phyloP scores from a whole-genome alignment of 2,329 filamentous ascomycete genomes.

The Apiospora sp. region DNA sequence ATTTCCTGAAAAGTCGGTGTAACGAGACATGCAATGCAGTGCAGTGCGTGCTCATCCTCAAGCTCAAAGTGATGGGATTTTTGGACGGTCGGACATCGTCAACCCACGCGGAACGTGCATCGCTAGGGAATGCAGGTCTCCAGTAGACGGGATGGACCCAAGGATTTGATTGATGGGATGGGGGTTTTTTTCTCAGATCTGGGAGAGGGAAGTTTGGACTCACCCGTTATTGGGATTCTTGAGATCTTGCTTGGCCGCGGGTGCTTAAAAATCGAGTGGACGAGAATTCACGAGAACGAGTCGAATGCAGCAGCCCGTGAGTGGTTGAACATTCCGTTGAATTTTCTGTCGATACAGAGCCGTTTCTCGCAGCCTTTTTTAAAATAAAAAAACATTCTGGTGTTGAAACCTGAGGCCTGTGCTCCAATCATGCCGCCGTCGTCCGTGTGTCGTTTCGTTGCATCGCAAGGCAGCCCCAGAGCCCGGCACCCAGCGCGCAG shows the following conservation, averaged over 20 bases:
- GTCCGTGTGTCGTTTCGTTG: conserved; percentile 8
- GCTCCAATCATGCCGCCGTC: conserved; percentile 3
- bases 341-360: background rate
- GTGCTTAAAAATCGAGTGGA: background rate
- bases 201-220: background rate
- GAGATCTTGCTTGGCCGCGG: background rate
- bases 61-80: background rate
- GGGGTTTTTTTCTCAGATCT: background rate
- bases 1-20: conserved; percentile 18
- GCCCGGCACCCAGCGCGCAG: background rate
- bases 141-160: conserved; percentile 6
- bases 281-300: conserved; percentile 1
- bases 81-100: conserved; percentile 1
- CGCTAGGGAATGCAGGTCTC: conserved; percentile 11
- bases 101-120: conserved; percentile 20
- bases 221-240: conserved; percentile 2
- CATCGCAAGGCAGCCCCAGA: conserved; percentile 5
- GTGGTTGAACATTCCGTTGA: conserved; percentile 6
- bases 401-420: conserved; percentile 8
- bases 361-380: background rate
- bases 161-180: background rate
- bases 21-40: conserved; percentile 2
- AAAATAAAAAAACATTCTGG: background rate
- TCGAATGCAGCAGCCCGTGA: background rate
- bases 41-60: conserved; percentile 8